Conservation (phyloP, 2,329 filamentous ascomycete species). For the Penicillium crustosum region DNA sequence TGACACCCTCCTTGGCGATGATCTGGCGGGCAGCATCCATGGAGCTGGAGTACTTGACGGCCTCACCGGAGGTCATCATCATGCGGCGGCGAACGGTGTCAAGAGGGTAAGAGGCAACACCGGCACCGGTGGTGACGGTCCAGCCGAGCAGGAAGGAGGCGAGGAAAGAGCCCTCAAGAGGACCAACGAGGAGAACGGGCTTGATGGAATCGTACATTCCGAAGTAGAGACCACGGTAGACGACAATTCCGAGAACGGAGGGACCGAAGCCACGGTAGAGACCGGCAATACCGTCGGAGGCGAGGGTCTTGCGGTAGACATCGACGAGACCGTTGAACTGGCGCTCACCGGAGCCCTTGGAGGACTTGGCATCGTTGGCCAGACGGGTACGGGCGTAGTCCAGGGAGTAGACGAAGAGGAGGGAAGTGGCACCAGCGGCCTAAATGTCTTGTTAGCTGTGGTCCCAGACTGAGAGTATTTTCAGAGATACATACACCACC, state of each 20-base stretch:
- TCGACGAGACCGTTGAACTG: constrained; percentile 99
- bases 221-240: constrained; percentile 99
- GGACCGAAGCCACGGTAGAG: constrained; percentile 99
- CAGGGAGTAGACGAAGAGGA: constrained; percentile 99
- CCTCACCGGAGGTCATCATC: constrained; percentile 97
- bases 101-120: constrained; percentile 99
- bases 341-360: constrained; percentile 90
- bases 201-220: constrained; percentile 99
- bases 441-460: constrained; percentile 33
- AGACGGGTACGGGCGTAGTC: constrained; percentile 99
- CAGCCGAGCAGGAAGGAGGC: constrained; percentile 98
- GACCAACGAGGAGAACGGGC: constrained; percentile 90
- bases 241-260: constrained; percentile 97
- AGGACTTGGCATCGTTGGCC: constrained; percentile 99
- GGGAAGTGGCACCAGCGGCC: constrained; percentile 98
- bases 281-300: constrained; percentile 97
- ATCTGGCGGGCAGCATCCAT: constrained; percentile 96
- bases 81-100: constrained; percentile 99
- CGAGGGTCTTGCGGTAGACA: constrained; percentile 99
- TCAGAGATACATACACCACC: constrained; percentile 79
- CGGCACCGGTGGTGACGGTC: constrained; percentile 99
- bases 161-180: constrained; percentile 97
- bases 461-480: background rate
- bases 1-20: constrained; percentile 91
- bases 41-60: constrained; percentile 99